Evolutionary conservation across 2,329 filamentous ascomycete species (phyloP).

Genomic region (Hypoxylon sp.): DNA sequence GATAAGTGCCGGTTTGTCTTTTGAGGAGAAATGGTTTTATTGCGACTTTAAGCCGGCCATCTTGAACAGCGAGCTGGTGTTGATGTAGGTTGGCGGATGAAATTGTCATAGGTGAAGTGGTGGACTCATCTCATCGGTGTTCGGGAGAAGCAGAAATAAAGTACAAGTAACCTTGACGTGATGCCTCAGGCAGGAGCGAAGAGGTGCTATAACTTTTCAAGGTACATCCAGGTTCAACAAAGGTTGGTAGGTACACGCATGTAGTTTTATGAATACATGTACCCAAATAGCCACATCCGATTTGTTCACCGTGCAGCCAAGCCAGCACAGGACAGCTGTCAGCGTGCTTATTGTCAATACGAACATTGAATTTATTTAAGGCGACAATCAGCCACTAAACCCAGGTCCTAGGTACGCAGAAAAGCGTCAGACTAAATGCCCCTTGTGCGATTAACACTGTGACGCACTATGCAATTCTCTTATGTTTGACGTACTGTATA

Average conservation of each 20-base stretch:
- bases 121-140: constrained; percentile 28
- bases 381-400: too few relatives aligned
- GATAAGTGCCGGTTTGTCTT: constrained; percentile 7
- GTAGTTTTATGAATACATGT: neutral
- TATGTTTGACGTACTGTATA: too few relatives aligned
- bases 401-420: neutral
- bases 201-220: neutral
- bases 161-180: neutral
- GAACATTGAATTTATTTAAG: neutral
- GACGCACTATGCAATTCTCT: too few relatives aligned
- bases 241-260: neutral
- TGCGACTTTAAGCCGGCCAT: constrained; percentile 29
- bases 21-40: constrained; percentile 13
- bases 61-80: constrained; percentile 10
- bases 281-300: neutral
- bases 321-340: neutral
- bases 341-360: neutral
- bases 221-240: neutral
- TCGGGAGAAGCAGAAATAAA: neutral
- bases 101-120: constrained; percentile 19
- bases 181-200: constrained; percentile 20
- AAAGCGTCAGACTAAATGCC: too few relatives aligned
- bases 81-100: neutral
- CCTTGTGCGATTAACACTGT: too few relatives aligned
- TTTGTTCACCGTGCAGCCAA: neutral